Evolutionary conservation across 176 grass and related monocot genomes (phyloP).

Genomic region (Carex scoparia): DNA sequence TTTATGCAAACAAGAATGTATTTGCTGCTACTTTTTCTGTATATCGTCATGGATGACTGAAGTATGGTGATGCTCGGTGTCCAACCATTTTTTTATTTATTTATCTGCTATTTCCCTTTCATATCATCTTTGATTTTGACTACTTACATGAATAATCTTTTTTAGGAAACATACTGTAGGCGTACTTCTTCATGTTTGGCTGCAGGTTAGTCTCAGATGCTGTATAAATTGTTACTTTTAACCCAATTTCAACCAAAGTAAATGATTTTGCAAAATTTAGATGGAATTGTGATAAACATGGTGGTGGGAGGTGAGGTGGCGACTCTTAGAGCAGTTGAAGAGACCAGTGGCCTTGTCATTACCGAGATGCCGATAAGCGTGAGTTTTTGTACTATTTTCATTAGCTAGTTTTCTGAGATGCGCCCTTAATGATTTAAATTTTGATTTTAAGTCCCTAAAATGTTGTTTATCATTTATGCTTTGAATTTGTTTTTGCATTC

Average conservation of each 20-base stretch:
- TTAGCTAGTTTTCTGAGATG: slow-evolving; percentile 13
- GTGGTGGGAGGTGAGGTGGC: slow-evolving; percentile 90
- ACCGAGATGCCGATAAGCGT: slow-evolving; percentile 98
- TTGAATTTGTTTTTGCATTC: background rate
- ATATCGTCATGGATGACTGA: background rate
- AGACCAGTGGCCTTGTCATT: slow-evolving; percentile 62
- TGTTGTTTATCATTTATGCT: background rate
- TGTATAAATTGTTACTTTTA: background rate
- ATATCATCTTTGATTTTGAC: background rate
- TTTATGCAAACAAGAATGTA: background rate
- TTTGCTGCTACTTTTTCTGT: background rate
- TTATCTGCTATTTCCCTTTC: background rate
- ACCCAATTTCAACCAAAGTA: background rate
- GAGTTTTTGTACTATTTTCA: slow-evolving; percentile 20
- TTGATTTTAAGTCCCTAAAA: slow-evolving; percentile 4
- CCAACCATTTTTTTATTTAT: background rate
- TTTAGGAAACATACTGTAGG: slow-evolving; percentile 80
- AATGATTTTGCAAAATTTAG: slow-evolving; percentile 38
- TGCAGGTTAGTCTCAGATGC: slow-evolving; percentile 36
- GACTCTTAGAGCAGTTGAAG: slow-evolving; percentile 71
- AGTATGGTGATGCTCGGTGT: background rate
- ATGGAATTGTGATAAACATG: slow-evolving; percentile 90
- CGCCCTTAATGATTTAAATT: background rate
- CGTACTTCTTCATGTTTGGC: slow-evolving; percentile 79
- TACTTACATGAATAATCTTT: slow-evolving; percentile 2